phyloP scores from a whole-genome alignment of 306 rosid species.

The apple (Malus domestica) region ASM211411v1 NC_041794.1:22962501-22963000 shows the following conservation, averaged over 20 bases:
- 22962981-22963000: not conserved
- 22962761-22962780: slow-evolving; percentile 11
- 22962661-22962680: slow-evolving; percentile 81
- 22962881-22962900: not conserved
- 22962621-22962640: not conserved
- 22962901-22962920: too few species aligned
- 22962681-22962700: slow-evolving; percentile 67
- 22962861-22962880: slow-evolving; percentile 76
- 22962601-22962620: not conserved
- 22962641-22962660: not conserved
- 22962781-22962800: slow-evolving; percentile 41
- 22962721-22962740: slow-evolving; percentile 63
- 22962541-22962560: too few species aligned
- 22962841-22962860: slow-evolving; percentile 76
- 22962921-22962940: not conserved
- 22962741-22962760: slow-evolving; percentile 40
- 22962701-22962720: slow-evolving; percentile 62
- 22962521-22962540: too few species aligned
- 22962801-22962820: slow-evolving; percentile 77
- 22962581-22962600: not conserved
- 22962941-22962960: not conserved
- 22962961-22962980: not conserved
- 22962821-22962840: slow-evolving; percentile 91
- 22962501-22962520: too few species aligned
- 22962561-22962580: not conserved